These are phyloP conservation scores for Ascochyta clinopodiicola DNA, from an alignment of 2,329 filamentous ascomycete species.

Conservation along the genomic window DNA sequence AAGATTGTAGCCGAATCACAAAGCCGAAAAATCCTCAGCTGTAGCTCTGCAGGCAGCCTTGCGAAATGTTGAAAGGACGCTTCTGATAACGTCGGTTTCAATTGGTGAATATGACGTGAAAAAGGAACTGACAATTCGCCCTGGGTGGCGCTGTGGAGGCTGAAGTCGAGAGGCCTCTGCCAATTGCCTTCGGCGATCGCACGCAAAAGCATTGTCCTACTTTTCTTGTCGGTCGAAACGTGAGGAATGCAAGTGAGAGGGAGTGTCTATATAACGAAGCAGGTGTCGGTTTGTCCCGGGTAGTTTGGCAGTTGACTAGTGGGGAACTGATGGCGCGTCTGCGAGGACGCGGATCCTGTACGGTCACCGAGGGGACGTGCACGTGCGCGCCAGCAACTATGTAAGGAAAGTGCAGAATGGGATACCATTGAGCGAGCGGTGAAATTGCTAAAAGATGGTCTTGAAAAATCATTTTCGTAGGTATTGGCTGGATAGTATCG, in stretches of 20 bases:
- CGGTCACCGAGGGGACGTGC: no score
- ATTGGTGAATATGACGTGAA: conserved; percentile 1
- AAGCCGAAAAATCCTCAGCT: conserved; percentile 1
- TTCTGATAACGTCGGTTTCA: background rate
- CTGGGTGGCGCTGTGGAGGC: background rate
- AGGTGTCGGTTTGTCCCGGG: no score
- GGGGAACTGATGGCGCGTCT: no score
- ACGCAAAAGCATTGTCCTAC: conserved; percentile 1
- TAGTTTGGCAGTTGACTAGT: no score
- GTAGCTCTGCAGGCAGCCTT: conserved; percentile 3
- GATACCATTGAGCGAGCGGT: no score
- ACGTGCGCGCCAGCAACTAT: no score
- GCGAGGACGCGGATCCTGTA: no score
- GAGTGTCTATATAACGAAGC: no score
- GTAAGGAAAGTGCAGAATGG: no score
- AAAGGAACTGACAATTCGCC: conserved; percentile 14
- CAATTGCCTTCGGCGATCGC: conserved; percentile 11
- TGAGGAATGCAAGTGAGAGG: background rate
- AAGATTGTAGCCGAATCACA: conserved; percentile 18
- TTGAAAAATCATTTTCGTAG: no score
- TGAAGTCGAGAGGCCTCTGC: conserved; percentile 13
- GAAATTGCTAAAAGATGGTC: no score
- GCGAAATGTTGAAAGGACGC: background rate
- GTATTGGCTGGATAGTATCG: no score
- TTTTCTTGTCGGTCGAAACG: background rate